phyloP scores from a whole-genome alignment of 352 stramenopile species.

The Globisporangium takayamanum region DNA sequence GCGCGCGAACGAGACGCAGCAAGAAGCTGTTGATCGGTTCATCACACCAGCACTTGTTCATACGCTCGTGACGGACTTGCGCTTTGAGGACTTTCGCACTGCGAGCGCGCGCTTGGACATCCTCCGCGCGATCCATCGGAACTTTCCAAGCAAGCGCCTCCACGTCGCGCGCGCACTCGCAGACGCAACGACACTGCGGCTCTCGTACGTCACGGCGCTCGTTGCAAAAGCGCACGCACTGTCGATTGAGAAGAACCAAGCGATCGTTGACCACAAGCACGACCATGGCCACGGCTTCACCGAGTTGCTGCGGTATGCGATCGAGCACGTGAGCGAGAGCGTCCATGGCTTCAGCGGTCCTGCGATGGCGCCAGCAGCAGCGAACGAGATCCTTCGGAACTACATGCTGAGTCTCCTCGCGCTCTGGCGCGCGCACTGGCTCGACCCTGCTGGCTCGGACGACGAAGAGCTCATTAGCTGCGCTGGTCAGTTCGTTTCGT shows the following conservation, averaged over 20 bases:
- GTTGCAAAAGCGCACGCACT: constrained; percentile 32
- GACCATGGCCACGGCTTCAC: constrained; percentile 82
- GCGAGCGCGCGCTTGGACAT: constrained; percentile 77
- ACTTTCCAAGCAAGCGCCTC: constrained; percentile 58
- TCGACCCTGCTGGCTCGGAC: constrained; percentile 67
- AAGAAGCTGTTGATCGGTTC: constrained; percentile 55
- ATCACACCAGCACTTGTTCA: constrained; percentile 73
- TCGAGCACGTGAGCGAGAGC: constrained; percentile 71
- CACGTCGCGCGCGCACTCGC: constrained; percentile 65
- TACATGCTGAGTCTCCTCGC: constrained; percentile 56
- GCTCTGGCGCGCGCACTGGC: constrained; percentile 72
- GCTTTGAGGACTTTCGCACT: constrained; percentile 84
- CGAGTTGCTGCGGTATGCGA: constrained; percentile 74
- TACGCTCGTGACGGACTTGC: constrained; percentile 69
- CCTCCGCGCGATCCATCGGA: constrained; percentile 80
- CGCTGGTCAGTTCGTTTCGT: constrained; percentile 80
- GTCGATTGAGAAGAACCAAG: constrained; percentile 54
- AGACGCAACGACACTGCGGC: constrained; percentile 57
- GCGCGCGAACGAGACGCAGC: constrained; percentile 29
- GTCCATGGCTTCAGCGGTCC: constrained; percentile 23
- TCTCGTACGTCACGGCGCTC: constrained; percentile 61
- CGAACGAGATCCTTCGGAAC: constrained; percentile 53
- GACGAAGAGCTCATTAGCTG: constrained; percentile 81
- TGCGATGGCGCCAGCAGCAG: neutral
- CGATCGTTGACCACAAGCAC: constrained; percentile 46